phyloP scores from a whole-genome alignment of 2,329 filamentous ascomycete genomes.

The Chaetomium sp. region DNA sequence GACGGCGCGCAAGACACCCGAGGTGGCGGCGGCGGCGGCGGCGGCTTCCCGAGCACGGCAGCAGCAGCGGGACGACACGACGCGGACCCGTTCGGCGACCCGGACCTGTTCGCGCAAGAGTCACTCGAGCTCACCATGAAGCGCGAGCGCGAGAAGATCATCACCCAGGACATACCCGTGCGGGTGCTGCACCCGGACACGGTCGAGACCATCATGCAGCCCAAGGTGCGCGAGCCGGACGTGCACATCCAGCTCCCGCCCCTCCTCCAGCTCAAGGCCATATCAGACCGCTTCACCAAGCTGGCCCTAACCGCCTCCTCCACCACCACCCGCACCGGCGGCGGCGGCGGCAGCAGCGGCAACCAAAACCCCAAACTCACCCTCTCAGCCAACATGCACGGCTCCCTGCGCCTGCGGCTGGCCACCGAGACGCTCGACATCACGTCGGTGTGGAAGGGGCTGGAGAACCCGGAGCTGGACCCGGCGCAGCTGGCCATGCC shows the following conservation, averaged over 20 bases:
- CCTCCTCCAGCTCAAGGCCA: conserved; percentile 84
- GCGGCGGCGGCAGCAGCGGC: background rate
- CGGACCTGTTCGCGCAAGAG: conserved; percentile 50
- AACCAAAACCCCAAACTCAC: conserved; percentile 69
- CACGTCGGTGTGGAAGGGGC: conserved; percentile 78
- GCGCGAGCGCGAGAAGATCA: conserved; percentile 82
- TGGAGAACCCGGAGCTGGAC: conserved; percentile 87
- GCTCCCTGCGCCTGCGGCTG: conserved; percentile 76
- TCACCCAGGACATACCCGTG: conserved; percentile 96
- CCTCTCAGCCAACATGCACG: conserved; percentile 92
- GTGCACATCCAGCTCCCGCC: conserved; percentile 91
- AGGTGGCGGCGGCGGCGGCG: conserved; percentile 39
- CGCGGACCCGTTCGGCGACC: conserved; percentile 31
- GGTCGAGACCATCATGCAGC: conserved; percentile 93
- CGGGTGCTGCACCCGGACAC: conserved; percentile 80
- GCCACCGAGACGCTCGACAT: conserved; percentile 83
- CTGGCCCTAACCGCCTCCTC: conserved; percentile 57
- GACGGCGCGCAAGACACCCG: conserved; percentile 43
- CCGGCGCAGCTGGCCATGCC: conserved; percentile 71
- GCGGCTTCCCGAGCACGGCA: conserved; percentile 30
- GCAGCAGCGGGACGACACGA: conserved; percentile 41
- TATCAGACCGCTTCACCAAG: conserved; percentile 93
- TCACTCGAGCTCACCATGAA: conserved; percentile 58
- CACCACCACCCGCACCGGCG: conserved; percentile 33
- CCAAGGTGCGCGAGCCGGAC: conserved; percentile 84